Percentiles rank a stretch among this genome's conserved stretches.
phyloP scores from a whole-genome alignment of 768 basidiomycete species.

The Collybia sp. region DNA sequence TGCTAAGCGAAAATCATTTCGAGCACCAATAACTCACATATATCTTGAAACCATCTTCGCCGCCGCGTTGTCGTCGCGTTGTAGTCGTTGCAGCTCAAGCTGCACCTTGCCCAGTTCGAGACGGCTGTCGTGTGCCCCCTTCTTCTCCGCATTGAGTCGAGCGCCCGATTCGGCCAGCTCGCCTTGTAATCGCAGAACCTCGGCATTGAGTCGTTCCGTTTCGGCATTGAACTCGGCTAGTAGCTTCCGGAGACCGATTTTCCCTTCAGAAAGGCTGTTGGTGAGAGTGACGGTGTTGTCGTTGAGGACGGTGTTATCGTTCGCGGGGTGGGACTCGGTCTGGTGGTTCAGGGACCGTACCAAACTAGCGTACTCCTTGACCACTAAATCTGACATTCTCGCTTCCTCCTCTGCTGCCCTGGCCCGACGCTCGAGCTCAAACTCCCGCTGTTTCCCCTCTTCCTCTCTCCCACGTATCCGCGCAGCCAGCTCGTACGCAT shows the following conservation, averaged over 20 bases:
- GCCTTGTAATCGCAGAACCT: constrained; percentile 34
- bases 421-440: constrained; percentile 40
- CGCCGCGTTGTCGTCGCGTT: constrained; percentile 67
- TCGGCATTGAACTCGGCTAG: constrained; percentile 45
- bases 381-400: constrained; percentile 58
- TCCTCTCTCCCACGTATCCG: constrained; percentile 52
- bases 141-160: constrained; percentile 41
- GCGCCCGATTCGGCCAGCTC: constrained; percentile 39
- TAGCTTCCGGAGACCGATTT: constrained; percentile 41
- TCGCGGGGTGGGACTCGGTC: constrained; percentile 33
- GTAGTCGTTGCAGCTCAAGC: constrained; percentile 48
- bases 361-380: constrained; percentile 72
- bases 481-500: constrained; percentile 52
- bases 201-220: constrained; percentile 38
- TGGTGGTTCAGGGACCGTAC: constrained; percentile 44
- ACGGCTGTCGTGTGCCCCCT: constrained; percentile 35
- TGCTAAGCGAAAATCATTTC: background rate
- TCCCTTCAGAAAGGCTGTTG: constrained; percentile 44
- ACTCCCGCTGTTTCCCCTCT: constrained; percentile 41
- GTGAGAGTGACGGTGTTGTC: constrained; percentile 14
- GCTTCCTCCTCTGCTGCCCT: constrained; percentile 51
- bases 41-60: constrained; percentile 83
- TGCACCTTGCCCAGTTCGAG: constrained; percentile 39
- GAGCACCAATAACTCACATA: constrained; percentile 47
- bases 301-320: constrained; percentile 2